Evolutionary conservation across 306 rosid genomes (phyloP).

Genomic region (Quercus mongolica): DNA sequence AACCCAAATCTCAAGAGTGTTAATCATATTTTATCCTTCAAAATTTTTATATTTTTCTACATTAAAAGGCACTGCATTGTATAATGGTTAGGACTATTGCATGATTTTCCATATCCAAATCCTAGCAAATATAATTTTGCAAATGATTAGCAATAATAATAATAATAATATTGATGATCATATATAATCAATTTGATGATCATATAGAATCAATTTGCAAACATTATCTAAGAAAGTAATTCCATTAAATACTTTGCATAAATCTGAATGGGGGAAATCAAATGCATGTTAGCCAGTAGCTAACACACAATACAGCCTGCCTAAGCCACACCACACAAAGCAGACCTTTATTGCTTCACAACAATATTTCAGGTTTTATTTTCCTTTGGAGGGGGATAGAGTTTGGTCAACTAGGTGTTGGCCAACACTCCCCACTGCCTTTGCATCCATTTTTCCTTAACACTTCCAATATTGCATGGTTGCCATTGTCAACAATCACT

Average conservation of each 20-base stretch:
- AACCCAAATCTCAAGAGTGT: too few species aligned
- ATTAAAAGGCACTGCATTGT: too few species aligned
- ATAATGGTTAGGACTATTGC: too few species aligned
- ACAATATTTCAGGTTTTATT: neutral
- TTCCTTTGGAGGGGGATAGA: neutral
- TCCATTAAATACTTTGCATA: neutral
- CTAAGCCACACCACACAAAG: neutral
- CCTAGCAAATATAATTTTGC: neutral
- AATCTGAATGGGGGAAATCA: neutral
- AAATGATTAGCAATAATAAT: neutral
- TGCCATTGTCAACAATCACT: conserved; percentile 28
- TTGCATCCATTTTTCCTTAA: neutral
- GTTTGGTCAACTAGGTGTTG: conserved; percentile 68
- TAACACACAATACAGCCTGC: conserved; percentile 25
- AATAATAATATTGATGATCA: neutral
- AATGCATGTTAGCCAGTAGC: conserved; percentile 43
- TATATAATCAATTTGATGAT: too few species aligned
- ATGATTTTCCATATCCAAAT: neutral
- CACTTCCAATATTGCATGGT: neutral
- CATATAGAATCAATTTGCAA: neutral
- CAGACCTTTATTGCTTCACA: conserved; percentile 18
- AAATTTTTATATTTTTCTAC: too few species aligned
- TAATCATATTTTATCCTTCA: too few species aligned
- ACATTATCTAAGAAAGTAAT: neutral
- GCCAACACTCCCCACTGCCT: conserved; percentile 31